Base-by-base conservation (phyloP, 805 yeast species). In the Kurtzmaniella fragi region DNA sequence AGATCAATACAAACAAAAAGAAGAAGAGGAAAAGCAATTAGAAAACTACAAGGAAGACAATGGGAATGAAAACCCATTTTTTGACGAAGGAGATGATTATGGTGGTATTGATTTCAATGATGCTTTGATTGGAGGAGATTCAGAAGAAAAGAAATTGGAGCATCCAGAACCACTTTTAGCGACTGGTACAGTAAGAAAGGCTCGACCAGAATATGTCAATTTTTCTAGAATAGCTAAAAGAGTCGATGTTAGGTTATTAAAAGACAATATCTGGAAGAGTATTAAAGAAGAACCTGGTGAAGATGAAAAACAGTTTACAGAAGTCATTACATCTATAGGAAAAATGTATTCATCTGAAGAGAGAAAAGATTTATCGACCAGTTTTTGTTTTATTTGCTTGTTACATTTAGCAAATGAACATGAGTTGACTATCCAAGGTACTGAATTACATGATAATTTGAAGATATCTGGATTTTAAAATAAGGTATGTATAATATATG, bases 1-100 rank as follows among this genome's bases (percentile, higher is more conserved):
- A 1, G 70, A 67, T 26, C 79, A 74, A 49, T 83, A 80, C 56
- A 64, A 70, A 37, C 61, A 68, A 36, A 57, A 62, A 29, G 66
- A 61, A 35, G 57, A 50, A 29, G 73, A 67, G 35, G 56, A 57
- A 31, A 67, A 69, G 27, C 65, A 62, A 33, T 70, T 70, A 1
- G 70, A 66, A 41, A 17, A 4, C 5, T 30, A 34, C 17, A 26
- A 17, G 14, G n/a, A 11, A 5, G 14, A 13, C 5, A 17, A n/a
- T 8, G 33, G 12, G 17, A 31, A 15, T 15, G 17, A 31, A 17
- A 31, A 36, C 12, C 39, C 39, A 11, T 62, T 52, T 40, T 59
- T 63, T 39, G 55, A 63, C 32, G 67, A 59, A 36, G 63, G 52
- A 33, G 63, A 58, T 35, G 66, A 57, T 40, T 62, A 53, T 38